Evolutionary conservation across 1,284 basidiomycete species (phyloP), one percentile per base, ranked within the genome.

Genomic region (Leccinum subatratum): DNA sequence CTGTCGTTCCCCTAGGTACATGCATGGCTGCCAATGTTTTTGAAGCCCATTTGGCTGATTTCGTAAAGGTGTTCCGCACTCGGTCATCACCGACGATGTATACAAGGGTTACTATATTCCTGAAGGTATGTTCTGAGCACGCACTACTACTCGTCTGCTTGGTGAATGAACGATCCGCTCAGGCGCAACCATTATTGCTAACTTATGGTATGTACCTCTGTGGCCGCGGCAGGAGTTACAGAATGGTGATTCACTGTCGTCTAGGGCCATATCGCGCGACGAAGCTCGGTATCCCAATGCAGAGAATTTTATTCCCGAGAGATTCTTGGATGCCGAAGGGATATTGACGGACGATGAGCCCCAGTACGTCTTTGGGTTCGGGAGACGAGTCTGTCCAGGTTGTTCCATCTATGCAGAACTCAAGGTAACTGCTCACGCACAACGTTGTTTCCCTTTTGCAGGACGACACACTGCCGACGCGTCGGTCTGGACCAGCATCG

Each of bases 81-180:
- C 63, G 6, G 54, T 63, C 1, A 60, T 28, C 5, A 22, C 30
- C 1, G 66, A 32, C 18, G 69, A 74, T 63, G 25, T 73, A 8
- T 72, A 75, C 37, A 42, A 63, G 11, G 65, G 62, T 42, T 68
- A 66, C 61, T 67, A 64, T n/a, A 75, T 74, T 62, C 74, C 74
- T 3, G 68, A 74, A 65, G 74, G 72, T 66, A 45, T 12, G 62
- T 51, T 2, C 18, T 28, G 25, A 30, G 7, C 25, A 25, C 22
- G 12, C 20, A 12, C 6, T 42, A 9, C 7, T 42, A 42, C 18
- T 8, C 39, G 18, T 42, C 39, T 42, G 39, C 11, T 45, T 22
- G 22, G 6, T 25, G 8, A 3, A 39, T 9, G 30, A 20, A 45
- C 9, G 16, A 0, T 42, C 39, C 32, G 6, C 9, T 9, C 32